Conservation (phyloP, 805 yeast species). For the Candida rishiriensis region DNA sequence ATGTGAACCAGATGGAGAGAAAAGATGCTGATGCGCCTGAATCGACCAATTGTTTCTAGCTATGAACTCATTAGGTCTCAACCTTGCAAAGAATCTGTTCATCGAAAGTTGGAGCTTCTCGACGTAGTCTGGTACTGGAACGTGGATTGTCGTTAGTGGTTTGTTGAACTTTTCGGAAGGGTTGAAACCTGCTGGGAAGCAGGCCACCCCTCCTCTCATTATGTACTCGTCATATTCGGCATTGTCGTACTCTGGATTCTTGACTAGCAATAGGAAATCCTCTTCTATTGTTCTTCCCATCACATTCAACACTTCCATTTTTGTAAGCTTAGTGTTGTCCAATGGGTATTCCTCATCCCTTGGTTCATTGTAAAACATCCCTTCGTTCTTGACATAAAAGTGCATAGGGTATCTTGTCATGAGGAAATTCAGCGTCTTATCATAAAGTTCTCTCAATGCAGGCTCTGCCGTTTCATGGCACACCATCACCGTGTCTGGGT, state of each 20-base stretch:
- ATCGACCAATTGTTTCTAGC: constrained; percentile 68
- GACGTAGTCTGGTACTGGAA: constrained; percentile 67
- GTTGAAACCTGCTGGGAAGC: constrained; percentile 72
- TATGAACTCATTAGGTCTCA: constrained; percentile 51
- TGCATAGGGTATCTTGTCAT: constrained; percentile 48
- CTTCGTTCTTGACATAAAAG: constrained; percentile 29
- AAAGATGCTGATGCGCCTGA: constrained; percentile 53
- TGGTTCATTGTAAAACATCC: constrained; percentile 34
- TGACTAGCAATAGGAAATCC: constrained; percentile 53
- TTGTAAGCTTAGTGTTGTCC: constrained; percentile 9
- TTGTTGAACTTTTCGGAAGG: constrained; percentile 49
- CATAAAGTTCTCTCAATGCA: constrained; percentile 50
- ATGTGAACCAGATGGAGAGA: constrained; percentile 43
- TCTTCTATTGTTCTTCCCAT: constrained; percentile 45
- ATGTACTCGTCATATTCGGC: constrained; percentile 49
- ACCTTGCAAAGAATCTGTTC: constrained; percentile 59
- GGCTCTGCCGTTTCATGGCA: constrained; percentile 27
- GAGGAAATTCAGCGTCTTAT: constrained; percentile 31
- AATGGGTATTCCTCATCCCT: constrained; percentile 37
- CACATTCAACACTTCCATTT: constrained; percentile 12
- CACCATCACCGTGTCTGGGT: constrained; percentile 32
- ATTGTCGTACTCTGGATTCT: constrained; percentile 31
- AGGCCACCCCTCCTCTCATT: constrained; percentile 51
- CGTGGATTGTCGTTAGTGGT: constrained; percentile 58
- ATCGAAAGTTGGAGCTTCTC: constrained; percentile 54